Evolutionary conservation across 75 land plant genomes (phyloP).

Genomic region (Cupressus sempervirens): DNA sequence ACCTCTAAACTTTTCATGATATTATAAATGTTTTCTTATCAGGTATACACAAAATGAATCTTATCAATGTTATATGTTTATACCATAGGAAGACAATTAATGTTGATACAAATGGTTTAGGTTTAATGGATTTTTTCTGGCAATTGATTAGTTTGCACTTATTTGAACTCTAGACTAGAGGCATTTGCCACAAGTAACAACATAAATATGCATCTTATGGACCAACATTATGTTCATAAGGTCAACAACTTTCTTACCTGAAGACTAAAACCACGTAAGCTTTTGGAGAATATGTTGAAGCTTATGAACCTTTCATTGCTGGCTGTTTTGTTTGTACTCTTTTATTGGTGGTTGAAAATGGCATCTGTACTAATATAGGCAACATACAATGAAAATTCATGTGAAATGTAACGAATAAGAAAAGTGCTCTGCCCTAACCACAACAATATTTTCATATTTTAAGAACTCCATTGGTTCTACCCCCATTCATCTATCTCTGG

Average conservation of each 20-base stretch:
- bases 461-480: too few species aligned
- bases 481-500: too few species aligned
- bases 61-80: conserved; percentile 1
- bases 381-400: too few species aligned
- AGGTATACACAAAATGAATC: neutral
- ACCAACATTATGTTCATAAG: neutral
- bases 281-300: neutral
- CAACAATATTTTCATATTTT: too few species aligned
- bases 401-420: too few species aligned
- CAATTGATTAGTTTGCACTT: neutral
- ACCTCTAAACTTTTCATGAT: neutral
- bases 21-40: neutral
- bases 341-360: too few species aligned
- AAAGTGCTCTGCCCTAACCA: too few species aligned
- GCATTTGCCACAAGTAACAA: neutral
- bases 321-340: too few species aligned
- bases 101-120: neutral
- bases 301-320: neutral
- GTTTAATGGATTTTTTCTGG: neutral
- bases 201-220: neutral
- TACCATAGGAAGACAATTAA: neutral
- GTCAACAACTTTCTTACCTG: too few species aligned
- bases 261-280: neutral
- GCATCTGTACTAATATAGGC: too few species aligned
- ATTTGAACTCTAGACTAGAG: neutral